A percentile compares a stretch with the other conserved stretches of the same genome.
These are phyloP conservation scores for Yamadazyma sp. DNA, from an alignment of 805 yeast species.

Conservation along the genomic window DNA sequence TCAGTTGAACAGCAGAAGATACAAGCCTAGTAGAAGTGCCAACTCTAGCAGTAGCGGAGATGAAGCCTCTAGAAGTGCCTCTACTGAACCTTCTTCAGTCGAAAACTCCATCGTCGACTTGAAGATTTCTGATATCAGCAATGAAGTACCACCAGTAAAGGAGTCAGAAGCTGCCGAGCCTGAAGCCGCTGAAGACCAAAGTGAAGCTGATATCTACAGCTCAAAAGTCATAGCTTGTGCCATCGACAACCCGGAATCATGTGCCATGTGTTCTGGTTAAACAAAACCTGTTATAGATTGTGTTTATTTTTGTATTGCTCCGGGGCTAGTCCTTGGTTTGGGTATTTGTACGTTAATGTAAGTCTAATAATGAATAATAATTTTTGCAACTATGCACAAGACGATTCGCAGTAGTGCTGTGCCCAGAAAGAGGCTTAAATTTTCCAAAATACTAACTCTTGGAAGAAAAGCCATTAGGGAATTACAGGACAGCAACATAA, in stretches of 20 bases:
- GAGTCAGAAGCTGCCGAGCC: constrained; percentile 14
- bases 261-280: constrained; percentile 98
- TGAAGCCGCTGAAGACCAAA: constrained; percentile 16
- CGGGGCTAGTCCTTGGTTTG: constrained; percentile 7
- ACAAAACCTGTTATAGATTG: too few relatives aligned
- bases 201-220: constrained; percentile 80
- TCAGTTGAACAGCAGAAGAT: constrained; percentile 41
- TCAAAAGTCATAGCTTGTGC: constrained; percentile 96
- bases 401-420: too few relatives aligned
- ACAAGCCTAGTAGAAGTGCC: constrained; percentile 23
- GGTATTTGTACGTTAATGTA: constrained; percentile 9
- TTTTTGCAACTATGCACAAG: too few relatives aligned
- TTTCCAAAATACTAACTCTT: too few relatives aligned
- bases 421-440: background rate
- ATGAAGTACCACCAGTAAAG: constrained; percentile 16
- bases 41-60: constrained; percentile 17
- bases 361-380: constrained; percentile 4
- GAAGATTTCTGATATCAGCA: constrained; percentile 31
- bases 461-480: too few relatives aligned
- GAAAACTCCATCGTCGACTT: constrained; percentile 49
- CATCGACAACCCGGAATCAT: constrained; percentile 93
- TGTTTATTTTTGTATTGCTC: constrained; percentile 6
- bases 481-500: too few relatives aligned
- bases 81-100: constrained; percentile 43
- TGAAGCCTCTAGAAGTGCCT: constrained; percentile 22